Evolutionary conservation across 2,329 filamentous ascomycete genomes (phyloP), one percentile per base, ranked within the genome.

Genomic region (Claviceps sp.): DNA sequence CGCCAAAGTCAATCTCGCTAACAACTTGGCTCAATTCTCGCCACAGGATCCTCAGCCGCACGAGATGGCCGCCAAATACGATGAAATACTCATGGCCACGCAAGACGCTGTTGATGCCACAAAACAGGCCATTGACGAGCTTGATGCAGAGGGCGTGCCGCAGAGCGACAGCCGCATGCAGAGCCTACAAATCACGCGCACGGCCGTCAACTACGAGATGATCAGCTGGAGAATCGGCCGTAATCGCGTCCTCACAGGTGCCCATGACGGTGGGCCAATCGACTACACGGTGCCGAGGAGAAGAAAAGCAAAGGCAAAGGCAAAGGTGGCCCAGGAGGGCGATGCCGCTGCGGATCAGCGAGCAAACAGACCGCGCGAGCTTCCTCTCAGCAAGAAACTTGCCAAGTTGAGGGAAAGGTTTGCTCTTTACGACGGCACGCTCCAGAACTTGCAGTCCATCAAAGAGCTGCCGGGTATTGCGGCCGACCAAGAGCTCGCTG

Each of bases 91-190:
- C 26, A 88, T 86, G 58, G 83, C 89, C 22, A 93, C 88, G 58
- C 93, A 97, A 67, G 91, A 98, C 64, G 88, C 88, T 3, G 88
- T 91, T 20, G 93, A 98, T 68, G 88, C 89, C 5, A 93, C 90
- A 0, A 94, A 95, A 67, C 83, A 86, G 59, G 89, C 89, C 11
- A 95, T 96, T 54, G 91, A 97, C 57, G 93, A 97, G 65, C 73
- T 96, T 52, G 79, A 80, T 49, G 82, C 79, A 54, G 93, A 98
- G 64, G 86, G 88, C 1, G 80, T 95, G 14, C 79, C 87, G 22
- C 86, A 88, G 64, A 83, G 88, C 52, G 91, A 98, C 62, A 71
- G 80, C 38, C 81, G 88, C 52, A 89, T 98, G 82, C 93, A 98
- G 68, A 83, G 89, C 59, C 72, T 98, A 45, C 90, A 95, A 58